phyloP scores from a whole-genome alignment of 2,329 filamentous ascomycete genomes.

The Coniochaeta sp. region DNA sequence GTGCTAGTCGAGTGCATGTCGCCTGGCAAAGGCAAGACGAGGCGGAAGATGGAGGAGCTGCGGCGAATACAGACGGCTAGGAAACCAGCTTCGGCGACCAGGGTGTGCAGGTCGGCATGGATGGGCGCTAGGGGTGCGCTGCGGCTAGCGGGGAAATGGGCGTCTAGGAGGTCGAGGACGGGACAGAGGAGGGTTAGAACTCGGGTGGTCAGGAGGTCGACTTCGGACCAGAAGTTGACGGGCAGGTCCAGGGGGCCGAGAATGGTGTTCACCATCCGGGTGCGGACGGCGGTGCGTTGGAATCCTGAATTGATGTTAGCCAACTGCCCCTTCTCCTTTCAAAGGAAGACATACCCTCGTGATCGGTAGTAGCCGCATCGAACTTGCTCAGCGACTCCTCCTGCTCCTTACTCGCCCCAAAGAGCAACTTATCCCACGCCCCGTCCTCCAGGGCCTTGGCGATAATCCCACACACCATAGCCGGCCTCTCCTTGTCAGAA shows the following conservation, averaged over 20 bases:
- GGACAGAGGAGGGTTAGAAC: slow-evolving; percentile 27
- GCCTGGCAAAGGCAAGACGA: slow-evolving; percentile 20
- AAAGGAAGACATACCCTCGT: background rate
- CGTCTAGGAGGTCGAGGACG: slow-evolving; percentile 22
- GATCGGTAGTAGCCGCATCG: slow-evolving; percentile 16
- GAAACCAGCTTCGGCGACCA: slow-evolving; percentile 23
- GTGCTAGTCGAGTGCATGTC: slow-evolving; percentile 13
- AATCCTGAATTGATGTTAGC: slow-evolving; percentile 21
- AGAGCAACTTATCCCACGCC: slow-evolving; percentile 30
- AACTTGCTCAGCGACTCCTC: slow-evolving; percentile 20
- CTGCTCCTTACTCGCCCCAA: slow-evolving; percentile 25
- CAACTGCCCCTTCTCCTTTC: background rate
- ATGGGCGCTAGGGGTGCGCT: slow-evolving; percentile 14
- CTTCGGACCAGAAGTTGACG: slow-evolving; percentile 26
- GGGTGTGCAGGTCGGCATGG: slow-evolving; percentile 23
- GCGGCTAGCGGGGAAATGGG: slow-evolving; percentile 5
- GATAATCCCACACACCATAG: slow-evolving; percentile 28
- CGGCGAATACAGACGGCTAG: slow-evolving; percentile 21
- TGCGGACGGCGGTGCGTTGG: slow-evolving; percentile 24
- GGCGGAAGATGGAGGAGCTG: slow-evolving; percentile 22
- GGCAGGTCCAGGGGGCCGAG: slow-evolving; percentile 18
- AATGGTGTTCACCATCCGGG: slow-evolving; percentile 18
- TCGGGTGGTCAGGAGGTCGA: slow-evolving; percentile 26
- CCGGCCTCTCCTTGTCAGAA: slow-evolving; percentile 20
- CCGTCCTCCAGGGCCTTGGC: slow-evolving; percentile 28